Base-by-base conservation (phyloP, 2,329 filamentous ascomycete species). In the Aspergillus sp. region DNA sequence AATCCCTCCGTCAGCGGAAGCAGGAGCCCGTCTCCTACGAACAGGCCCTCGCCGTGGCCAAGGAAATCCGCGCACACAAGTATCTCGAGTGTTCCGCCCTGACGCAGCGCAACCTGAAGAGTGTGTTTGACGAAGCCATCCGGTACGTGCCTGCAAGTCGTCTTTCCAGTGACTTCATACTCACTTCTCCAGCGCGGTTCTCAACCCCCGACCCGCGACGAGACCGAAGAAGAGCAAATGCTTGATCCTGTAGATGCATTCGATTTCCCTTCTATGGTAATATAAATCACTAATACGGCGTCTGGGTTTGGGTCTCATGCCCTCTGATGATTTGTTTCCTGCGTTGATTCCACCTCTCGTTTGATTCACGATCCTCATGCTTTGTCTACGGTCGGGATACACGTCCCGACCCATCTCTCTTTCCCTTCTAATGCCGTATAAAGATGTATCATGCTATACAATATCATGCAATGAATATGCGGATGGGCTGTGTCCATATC, bases 21-120 rank as follows among this genome's bases (percentile, higher is more conserved):
- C 96, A 96, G 92, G 88, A 94, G 65, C 90, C 94, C n/a, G 92
- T 97, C 55, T 87, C 90, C 49, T 97, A 95, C 74, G 90, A 96
- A 73, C 89, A 95, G 74, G 94, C 91, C 36, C 81, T 96, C 58
- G 78, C 86, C 60, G 89, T 93, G 59, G 90, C 91, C 57, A 95
- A 95, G 78, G 92, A 96, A 66, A 96, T 99, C 75, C 88, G 85
- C 70, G 93, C 94, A 43, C 89, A 94, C 77, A 97, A 96, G 78
- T 99, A 99, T 76, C 82, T 97, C 40, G 94, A 99, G 77, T 99
- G 94, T 78, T 97, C 94, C 48, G 94, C 94, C 45, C 79, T 99
- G 62, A 99, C 94, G 35, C 94, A 97, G 79, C 82, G 93, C 68
- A 96, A 96, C 74, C 76, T 99, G 64, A 99, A 99, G 86, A 95